These are phyloP conservation scores for Malassezia pachydermatis DNA, from an alignment of 1,284 basidiomycete genomes.

Conservation along the genomic window DNA sequence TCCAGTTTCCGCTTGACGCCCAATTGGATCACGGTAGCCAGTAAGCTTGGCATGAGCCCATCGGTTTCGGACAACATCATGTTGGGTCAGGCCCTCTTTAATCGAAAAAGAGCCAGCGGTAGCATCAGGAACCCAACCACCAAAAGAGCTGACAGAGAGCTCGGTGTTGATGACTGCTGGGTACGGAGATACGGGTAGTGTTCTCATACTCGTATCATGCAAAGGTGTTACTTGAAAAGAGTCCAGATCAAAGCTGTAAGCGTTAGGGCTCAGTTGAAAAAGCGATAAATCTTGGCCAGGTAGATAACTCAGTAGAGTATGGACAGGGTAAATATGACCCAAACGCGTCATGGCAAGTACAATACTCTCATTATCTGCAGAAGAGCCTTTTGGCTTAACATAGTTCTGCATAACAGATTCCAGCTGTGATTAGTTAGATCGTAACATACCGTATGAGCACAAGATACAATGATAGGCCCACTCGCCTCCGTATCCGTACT, in stretches of 20 bases:
- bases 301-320: slow-evolving; percentile 55
- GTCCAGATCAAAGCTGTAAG: slow-evolving; percentile 20
- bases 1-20: slow-evolving; percentile 51
- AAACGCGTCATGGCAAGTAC: slow-evolving; percentile 48
- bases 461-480: slow-evolving; percentile 55
- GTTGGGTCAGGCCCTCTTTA: too few species aligned
- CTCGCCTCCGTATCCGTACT: slow-evolving; percentile 35
- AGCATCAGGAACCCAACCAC: slow-evolving; percentile 44
- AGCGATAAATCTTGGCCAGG: slow-evolving; percentile 57
- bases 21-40: slow-evolving; percentile 40
- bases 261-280: slow-evolving; percentile 26
- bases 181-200: slow-evolving; percentile 62
- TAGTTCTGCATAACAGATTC: slow-evolving; percentile 5
- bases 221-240: neutral
- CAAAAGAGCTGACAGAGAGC: slow-evolving; percentile 57
- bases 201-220: slow-evolving; percentile 41
- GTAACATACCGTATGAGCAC: slow-evolving; percentile 57
- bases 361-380: slow-evolving; percentile 17
- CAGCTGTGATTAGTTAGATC: neutral
- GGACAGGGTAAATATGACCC: slow-evolving; percentile 52
- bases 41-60: slow-evolving; percentile 40
- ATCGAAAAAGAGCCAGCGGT: neutral
- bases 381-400: neutral
- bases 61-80: slow-evolving; percentile 28
- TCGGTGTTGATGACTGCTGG: slow-evolving; percentile 54